Conservation (phyloP, 2,329 filamentous ascomycete species). For the Ophiostoma ips region DNA sequence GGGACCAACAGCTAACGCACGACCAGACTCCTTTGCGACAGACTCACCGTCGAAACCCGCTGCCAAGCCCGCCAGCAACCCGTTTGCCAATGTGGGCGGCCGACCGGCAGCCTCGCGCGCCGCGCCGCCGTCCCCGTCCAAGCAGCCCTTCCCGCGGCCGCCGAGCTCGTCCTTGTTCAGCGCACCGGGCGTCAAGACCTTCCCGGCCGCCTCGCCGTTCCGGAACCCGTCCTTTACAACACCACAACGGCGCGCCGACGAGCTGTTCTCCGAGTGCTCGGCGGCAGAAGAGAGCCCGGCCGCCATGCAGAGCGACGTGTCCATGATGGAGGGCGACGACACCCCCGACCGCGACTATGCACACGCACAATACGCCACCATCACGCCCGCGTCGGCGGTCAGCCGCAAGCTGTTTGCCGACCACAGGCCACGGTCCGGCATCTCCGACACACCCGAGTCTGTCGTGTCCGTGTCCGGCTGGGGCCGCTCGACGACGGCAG, state of each 20-base stretch:
- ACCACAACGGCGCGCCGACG: conserved; percentile 43
- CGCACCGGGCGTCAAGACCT: conserved; percentile 27
- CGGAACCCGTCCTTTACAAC: conserved; percentile 53
- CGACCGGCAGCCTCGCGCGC: not conserved
- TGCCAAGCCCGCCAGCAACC: conserved; percentile 13
- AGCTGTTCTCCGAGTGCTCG: conserved; percentile 40
- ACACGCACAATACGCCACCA: conserved; percentile 31
- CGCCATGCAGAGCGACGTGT: conserved; percentile 37
- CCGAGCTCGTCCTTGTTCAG: conserved; percentile 34
- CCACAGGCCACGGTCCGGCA: not conserved
- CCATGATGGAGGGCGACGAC: conserved; percentile 37
- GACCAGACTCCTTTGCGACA: conserved; percentile 15
- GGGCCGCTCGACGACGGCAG: not conserved
- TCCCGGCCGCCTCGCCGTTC: conserved; percentile 38
- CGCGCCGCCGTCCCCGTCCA: conserved; percentile 15
- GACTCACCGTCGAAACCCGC: conserved; percentile 15
- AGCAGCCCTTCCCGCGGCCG: conserved; percentile 22
- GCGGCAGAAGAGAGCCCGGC: conserved; percentile 47
- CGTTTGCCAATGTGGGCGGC: conserved; percentile 14
- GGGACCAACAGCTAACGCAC: not conserved
- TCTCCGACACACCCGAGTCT: not conserved
- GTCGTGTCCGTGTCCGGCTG: not conserved
- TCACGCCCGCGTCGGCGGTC: conserved; percentile 32
- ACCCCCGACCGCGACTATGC: conserved; percentile 31
- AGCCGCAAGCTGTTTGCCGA: conserved; percentile 11